Conservation (phyloP, 352 stramenopile genomes). For the Pythium scleroteichum region DNA sequence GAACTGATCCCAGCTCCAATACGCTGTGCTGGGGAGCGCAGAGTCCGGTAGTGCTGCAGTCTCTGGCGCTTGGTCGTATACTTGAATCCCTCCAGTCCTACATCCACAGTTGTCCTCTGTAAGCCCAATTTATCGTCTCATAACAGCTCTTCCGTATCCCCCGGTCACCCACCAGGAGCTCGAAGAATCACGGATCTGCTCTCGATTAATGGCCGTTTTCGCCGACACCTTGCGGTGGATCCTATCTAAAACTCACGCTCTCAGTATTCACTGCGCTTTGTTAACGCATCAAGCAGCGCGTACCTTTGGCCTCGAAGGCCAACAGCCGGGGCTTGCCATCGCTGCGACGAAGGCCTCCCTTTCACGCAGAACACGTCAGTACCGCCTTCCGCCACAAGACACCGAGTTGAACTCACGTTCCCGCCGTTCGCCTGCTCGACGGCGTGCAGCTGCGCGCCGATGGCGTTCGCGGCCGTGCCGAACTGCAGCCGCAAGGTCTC, state of each 20-base stretch:
- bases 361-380: not conserved
- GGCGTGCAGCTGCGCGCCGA: conserved; percentile 60
- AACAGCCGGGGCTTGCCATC: conserved; percentile 51
- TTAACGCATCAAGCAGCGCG: no score
- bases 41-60: conserved; percentile 4
- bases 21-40: conserved; percentile 4
- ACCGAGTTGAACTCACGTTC: conserved; percentile 28
- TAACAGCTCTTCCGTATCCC: no score
- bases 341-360: conserved; percentile 31
- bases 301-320: conserved; percentile 78
- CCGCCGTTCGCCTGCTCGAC: conserved; percentile 44
- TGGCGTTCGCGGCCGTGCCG: conserved; percentile 61
- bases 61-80: conserved; percentile 56
- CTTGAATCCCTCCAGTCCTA: conserved; percentile 59
- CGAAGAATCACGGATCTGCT: not conserved
- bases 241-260: conserved; percentile 26
- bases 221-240: conserved; percentile 37
- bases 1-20: conserved; percentile 68
- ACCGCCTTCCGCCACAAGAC: no score
- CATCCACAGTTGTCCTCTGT: not conserved
- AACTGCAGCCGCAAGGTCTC: conserved; percentile 77
- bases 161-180: conserved; percentile 45
- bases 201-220: conserved; percentile 27
- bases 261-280: not conserved
- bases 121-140: no score